A percentile compares a stretch with the other conserved stretches of the same genome.
These are phyloP conservation scores for Venturia asperata DNA, from an alignment of 2,329 filamentous ascomycete genomes.

Conservation along the genomic window DNA sequence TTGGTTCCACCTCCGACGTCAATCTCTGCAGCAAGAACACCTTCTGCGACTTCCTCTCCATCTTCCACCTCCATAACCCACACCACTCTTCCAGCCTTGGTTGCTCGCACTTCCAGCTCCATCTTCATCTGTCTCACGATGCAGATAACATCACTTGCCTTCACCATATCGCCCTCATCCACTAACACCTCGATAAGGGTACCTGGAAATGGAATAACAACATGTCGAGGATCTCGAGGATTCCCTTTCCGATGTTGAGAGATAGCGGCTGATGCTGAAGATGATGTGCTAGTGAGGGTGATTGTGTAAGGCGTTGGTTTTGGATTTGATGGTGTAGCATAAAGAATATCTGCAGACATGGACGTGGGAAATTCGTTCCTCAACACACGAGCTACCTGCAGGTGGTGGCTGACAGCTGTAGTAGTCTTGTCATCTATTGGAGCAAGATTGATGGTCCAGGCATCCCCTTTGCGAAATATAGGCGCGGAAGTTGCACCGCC, in stretches of 20 bases:
- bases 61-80: conserved; percentile 50
- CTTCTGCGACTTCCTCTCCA: conserved; percentile 50
- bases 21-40: conserved; percentile 46
- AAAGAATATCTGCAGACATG: conserved; percentile 47
- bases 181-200: conserved; percentile 55
- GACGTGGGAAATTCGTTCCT: conserved; percentile 54
- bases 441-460: conserved; percentile 48
- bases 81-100: conserved; percentile 40
- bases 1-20: conserved; percentile 28
- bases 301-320: conserved; percentile 38
- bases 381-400: conserved; percentile 48
- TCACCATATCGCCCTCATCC: conserved; percentile 46
- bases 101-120: conserved; percentile 55
- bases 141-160: conserved; percentile 48
- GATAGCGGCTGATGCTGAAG: conserved; percentile 34
- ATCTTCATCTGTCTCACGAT: conserved; percentile 64
- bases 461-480: conserved; percentile 52
- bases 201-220: conserved; percentile 51
- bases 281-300: conserved; percentile 39
- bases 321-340: conserved; percentile 37
- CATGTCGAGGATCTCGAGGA: conserved; percentile 43
- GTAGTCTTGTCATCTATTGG: conserved; percentile 26
- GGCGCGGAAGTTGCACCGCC: conserved; percentile 30
- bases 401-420: conserved; percentile 37
- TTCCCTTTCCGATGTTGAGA: conserved; percentile 45